phyloP scores from a whole-genome alignment of 2,329 filamentous ascomycete genomes.

The Hypomyces perniciosus region DNA sequence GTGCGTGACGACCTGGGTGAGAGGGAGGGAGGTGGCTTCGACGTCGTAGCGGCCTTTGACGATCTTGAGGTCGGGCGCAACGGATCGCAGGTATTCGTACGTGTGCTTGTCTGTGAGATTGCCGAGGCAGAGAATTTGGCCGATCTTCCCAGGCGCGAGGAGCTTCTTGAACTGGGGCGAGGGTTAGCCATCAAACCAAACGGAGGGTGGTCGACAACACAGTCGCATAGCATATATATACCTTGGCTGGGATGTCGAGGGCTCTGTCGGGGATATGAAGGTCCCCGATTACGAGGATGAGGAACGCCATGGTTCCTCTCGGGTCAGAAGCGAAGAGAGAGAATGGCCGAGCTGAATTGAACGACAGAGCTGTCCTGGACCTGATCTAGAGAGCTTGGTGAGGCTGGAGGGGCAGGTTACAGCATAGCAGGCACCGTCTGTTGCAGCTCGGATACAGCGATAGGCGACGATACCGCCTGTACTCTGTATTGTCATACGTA shows the following conservation, averaged over 20 bases:
- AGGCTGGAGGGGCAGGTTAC: constrained; percentile 17
- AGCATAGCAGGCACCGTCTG: constrained; percentile 23
- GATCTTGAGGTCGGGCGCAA: constrained; percentile 67
- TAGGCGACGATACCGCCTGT: constrained; percentile 23
- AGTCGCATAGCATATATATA: constrained; percentile 31
- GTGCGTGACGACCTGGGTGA: constrained; percentile 61
- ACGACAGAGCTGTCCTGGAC: constrained; percentile 5
- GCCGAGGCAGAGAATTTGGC: constrained; percentile 72
- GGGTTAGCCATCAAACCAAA: constrained; percentile 6
- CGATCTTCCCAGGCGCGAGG: constrained; percentile 75
- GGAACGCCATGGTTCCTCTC: constrained; percentile 65
- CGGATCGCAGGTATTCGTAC: constrained; percentile 72
- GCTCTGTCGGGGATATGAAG: constrained; percentile 90
- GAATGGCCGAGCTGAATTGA: constrained; percentile 2
- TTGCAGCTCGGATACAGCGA: constrained; percentile 24
- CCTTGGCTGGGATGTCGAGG: constrained; percentile 86
- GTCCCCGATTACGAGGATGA: constrained; percentile 88
- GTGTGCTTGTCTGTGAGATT: constrained; percentile 75
- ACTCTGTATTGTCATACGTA: constrained; percentile 7
- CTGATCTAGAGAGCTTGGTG: constrained; percentile 1
- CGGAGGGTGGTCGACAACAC: not conserved
- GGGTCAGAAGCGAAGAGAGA: constrained; percentile 1
- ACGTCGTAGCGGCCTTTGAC: constrained; percentile 63
- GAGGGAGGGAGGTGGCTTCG: constrained; percentile 58
- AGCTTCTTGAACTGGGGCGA: constrained; percentile 71